phyloP scores from a whole-genome alignment of 1,139 yeast species.

The Debaryomyces robertsiae region DNA sequence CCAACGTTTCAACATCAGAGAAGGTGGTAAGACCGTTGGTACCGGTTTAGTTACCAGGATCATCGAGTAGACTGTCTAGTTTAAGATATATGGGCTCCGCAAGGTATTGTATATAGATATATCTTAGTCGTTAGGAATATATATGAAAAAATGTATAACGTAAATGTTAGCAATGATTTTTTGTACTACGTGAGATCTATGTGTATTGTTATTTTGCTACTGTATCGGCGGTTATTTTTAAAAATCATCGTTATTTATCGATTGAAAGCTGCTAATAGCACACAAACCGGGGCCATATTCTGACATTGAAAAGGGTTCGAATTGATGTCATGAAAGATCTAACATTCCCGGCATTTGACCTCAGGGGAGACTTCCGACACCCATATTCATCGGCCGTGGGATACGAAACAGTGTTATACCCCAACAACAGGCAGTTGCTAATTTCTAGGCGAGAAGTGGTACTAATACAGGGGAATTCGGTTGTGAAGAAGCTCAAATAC shows the following conservation, averaged over 20 bases:
- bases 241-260: no score
- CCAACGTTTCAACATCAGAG: constrained; percentile 99
- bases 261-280: no score
- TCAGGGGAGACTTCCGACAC: constrained; percentile 19
- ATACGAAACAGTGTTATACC: constrained; percentile 26
- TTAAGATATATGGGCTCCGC: constrained; percentile 1
- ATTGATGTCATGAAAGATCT: constrained; percentile 9
- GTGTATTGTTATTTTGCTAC: background rate
- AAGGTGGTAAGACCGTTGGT: constrained; percentile 99
- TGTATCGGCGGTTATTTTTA: constrained; percentile 2
- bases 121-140: constrained; percentile 8
- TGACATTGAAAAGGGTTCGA: no score
- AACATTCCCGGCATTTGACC: constrained; percentile 23
- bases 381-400: constrained; percentile 21
- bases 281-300: no score
- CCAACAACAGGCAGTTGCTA: constrained; percentile 33
- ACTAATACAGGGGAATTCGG: constrained; percentile 50
- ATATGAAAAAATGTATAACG: constrained; percentile 2
- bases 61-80: constrained; percentile 53
- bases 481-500: constrained; percentile 52
- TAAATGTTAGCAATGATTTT: background rate
- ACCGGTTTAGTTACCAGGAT: constrained; percentile 97
- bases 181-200: constrained; percentile 3
- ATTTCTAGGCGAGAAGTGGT: constrained; percentile 26
- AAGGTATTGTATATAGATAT: constrained; percentile 15